phyloP scores from a whole-genome alignment of 1,139 yeast genomes.

The Candida gigantensis region DNA sequence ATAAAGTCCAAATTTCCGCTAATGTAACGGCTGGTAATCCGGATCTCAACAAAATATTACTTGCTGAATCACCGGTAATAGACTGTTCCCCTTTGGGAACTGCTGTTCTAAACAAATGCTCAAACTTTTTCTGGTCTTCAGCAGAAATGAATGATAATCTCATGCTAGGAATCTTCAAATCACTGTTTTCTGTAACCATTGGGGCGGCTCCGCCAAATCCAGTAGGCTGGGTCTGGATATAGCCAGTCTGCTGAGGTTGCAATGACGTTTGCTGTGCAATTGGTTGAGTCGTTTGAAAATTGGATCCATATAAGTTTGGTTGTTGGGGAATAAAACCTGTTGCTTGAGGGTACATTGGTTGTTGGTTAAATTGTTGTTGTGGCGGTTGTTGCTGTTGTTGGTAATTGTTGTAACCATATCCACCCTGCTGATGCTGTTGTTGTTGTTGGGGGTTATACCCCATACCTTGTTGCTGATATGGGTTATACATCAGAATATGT shows the following conservation, averaged over 20 bases:
- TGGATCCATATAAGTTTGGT: slow-evolving; percentile 13
- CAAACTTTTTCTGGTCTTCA: slow-evolving; percentile 83
- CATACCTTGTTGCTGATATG: slow-evolving; percentile 38
- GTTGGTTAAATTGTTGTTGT: slow-evolving; percentile 18
- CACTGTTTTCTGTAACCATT: slow-evolving; percentile 35
- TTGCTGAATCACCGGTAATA: slow-evolving; percentile 74
- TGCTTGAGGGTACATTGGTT: slow-evolving; percentile 14
- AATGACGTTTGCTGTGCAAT: slow-evolving; percentile 28
- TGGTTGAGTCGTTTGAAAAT: slow-evolving; percentile 26
- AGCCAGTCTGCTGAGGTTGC: slow-evolving; percentile 35
- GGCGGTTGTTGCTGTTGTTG: slow-evolving; percentile 25
- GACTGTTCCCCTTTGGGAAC: slow-evolving; percentile 79
- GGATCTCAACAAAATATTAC: slow-evolving; percentile 78
- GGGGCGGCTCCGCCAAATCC: slow-evolving; percentile 32
- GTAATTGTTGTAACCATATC: slow-evolving; percentile 24
- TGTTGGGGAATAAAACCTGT: slow-evolving; percentile 23
- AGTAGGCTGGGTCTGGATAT: slow-evolving; percentile 39
- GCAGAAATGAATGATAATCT: slow-evolving; percentile 83
- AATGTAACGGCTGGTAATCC: slow-evolving; percentile 73
- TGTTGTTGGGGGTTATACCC: slow-evolving; percentile 25
- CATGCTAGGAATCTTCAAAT: slow-evolving; percentile 59
- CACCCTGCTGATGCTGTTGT: slow-evolving; percentile 29
- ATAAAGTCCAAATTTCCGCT: slow-evolving; percentile 87
- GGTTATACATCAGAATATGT: slow-evolving; percentile 38
- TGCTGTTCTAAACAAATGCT: slow-evolving; percentile 74